Base-by-base conservation (phyloP, 257 asterid species). In the Perilla frutescens region DNA sequence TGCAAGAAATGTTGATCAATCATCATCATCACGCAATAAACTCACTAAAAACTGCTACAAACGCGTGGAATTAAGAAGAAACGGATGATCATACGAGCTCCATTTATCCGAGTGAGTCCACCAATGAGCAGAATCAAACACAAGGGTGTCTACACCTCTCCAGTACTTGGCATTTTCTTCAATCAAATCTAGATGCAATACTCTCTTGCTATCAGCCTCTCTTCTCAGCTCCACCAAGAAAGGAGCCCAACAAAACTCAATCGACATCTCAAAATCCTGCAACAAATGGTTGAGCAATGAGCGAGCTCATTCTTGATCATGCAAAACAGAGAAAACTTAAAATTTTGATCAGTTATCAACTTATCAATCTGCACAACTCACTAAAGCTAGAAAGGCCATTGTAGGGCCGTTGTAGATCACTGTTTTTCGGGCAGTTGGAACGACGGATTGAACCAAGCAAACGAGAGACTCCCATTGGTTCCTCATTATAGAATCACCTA, bases 381-480 rank as follows among this genome's bases (percentile, higher is more conserved):
- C 98, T 84, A 93, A 75, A 68, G 98, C 96, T 73, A 91, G 96
- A 80, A 91, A 93, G 45, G 92, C 84, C 96, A 93, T 91, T 6
- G 92, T 84, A 11, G 98, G 92, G 9, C 98, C 98, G 47, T 83
- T 87, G 80, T 89, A 89, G 65, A 90, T 84, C 54, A 91, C 87
- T 0, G 90, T 86, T 70, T 93, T 93, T 56, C 96, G 61, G 12
- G 88, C 81, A 32, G 83, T 78, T 2, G 98, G 96, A 49, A 91
- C 79, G 1, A 91, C 97, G 13, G 98, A 91, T 37, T 93, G 96
- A 63, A 91, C 84, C 73, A 93, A 77, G 73, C 98, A 93, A 8
- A 93, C 97, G 2, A 91, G 96, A 67, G 98, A 93, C 71, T 91
- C 98, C 98, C 98, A 93, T 61, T 93, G 98, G 74, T 93, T 93